Percentiles rank a stretch among this genome's conserved stretches.
phyloP scores from a whole-genome alignment of 192 early-diverging fungal species.

The Podila epigama region DNA sequence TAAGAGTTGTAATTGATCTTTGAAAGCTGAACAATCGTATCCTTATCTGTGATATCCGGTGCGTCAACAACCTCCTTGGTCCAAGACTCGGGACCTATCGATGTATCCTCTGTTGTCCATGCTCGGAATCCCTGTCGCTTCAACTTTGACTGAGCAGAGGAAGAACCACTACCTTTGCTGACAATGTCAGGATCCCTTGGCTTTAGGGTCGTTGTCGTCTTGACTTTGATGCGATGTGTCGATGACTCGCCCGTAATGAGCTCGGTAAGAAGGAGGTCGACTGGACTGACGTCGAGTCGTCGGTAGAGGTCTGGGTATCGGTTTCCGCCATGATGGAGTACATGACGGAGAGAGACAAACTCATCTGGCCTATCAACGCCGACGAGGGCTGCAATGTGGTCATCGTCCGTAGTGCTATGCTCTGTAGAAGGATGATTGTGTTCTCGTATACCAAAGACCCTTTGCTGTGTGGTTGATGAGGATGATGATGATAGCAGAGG shows the following conservation, averaged over 20 bases:
- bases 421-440: no score
- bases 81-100: conserved; percentile 32
- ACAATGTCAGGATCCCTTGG: no score
- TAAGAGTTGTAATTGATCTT: conserved; percentile 91
- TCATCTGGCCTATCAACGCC: conserved; percentile 18
- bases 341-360: conserved; percentile 47
- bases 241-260: conserved; percentile 27
- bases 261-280: conserved; percentile 16
- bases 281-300: conserved; percentile 26
- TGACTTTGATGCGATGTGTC: conserved; percentile 38
- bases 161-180: no score
- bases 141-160: background rate
- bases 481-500: background rate
- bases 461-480: background rate
- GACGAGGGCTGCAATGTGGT: background rate
- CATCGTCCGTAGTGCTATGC: no score
- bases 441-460: no score
- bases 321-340: conserved; percentile 45
- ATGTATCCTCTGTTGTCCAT: conserved; percentile 29
- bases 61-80: conserved; percentile 34
- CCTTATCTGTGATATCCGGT: conserved; percentile 78
- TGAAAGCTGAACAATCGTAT: conserved; percentile 77
- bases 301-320: conserved; percentile 46
- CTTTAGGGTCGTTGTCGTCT: conserved; percentile 30
- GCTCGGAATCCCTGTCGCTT: conserved; percentile 70